Conservation (phyloP, 1,139 yeast genomes). For the Hansenula sp. region DNA sequence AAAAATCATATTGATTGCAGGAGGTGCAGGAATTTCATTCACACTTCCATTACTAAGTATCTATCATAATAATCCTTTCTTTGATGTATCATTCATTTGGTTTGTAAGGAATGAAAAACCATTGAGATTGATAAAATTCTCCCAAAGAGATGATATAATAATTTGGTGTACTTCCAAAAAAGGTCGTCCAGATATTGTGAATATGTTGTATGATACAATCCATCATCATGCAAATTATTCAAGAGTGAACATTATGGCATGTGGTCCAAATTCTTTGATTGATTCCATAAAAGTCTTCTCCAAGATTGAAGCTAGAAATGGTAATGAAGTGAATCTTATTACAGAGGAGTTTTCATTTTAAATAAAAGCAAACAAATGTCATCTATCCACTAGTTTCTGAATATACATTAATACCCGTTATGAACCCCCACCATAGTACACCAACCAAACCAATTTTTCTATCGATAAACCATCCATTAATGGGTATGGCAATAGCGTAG, state of each 20-base stretch:
- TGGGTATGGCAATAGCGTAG: constrained; percentile 46
- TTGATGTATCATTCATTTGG: constrained; percentile 18
- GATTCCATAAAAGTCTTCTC: constrained; percentile 35
- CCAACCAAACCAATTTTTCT: constrained; percentile 45
- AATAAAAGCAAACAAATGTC: too few relatives aligned
- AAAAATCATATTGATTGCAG: constrained; percentile 18
- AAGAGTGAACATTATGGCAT: constrained; percentile 42
- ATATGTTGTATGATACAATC: constrained; percentile 22
- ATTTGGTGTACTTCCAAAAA: constrained; percentile 21
- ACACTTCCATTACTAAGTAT: constrained; percentile 14
- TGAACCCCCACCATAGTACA: constrained; percentile 27
- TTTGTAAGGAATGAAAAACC: neutral
- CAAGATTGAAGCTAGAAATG: constrained; percentile 15
- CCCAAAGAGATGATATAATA: constrained; percentile 4
- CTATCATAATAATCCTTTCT: constrained; percentile 4
- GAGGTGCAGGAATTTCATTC: constrained; percentile 22
- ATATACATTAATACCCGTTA: constrained; percentile 22
- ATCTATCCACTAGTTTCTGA: constrained; percentile 16
- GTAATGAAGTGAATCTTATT: constrained; percentile 14
- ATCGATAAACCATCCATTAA: constrained; percentile 62
- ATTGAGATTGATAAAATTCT: neutral
- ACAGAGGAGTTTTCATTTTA: constrained; percentile 20
- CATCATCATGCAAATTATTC: constrained; percentile 27
- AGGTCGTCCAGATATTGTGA: constrained; percentile 37
- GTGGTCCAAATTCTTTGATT: constrained; percentile 49